These are phyloP conservation scores for Claviceps fusiformis DNA, from an alignment of 2,329 filamentous ascomycete genomes.

Conservation along the genomic window DNA sequence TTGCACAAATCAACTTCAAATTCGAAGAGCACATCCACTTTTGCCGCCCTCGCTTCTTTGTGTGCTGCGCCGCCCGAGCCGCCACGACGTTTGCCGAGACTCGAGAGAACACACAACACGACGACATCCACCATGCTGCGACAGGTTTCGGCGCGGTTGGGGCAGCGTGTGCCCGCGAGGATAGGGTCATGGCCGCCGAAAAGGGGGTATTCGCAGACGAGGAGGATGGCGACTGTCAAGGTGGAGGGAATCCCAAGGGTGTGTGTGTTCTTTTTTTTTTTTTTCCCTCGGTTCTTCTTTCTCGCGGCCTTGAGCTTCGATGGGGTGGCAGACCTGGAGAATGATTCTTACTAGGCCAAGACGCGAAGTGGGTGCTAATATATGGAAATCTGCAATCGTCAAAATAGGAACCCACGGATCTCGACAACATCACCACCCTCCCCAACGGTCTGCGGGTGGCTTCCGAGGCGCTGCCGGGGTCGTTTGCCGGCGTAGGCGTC, in stretches of 20 bases:
- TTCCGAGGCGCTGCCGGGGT: conserved; percentile 84
- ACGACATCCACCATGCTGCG: conserved; percentile 18
- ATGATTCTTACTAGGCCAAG: too few relatives aligned
- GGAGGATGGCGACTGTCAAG: conserved; percentile 17
- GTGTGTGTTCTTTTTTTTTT: background rate
- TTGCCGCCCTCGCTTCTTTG: background rate
- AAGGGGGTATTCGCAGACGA: conserved; percentile 7
- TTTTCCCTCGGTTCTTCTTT: background rate
- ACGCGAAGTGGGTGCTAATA: too few relatives aligned
- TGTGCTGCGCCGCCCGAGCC: background rate
- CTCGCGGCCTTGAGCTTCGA: too few relatives aligned
- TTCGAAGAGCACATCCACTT: background rate
- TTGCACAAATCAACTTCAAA: too few relatives aligned
- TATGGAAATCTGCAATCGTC: too few relatives aligned
- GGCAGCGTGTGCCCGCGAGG: conserved; percentile 13
- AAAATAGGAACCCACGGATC: conserved; percentile 60
- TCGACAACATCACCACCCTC: conserved; percentile 78
- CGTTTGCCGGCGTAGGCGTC: conserved; percentile 88
- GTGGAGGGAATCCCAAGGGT: conserved; percentile 23
- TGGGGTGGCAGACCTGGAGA: background rate
- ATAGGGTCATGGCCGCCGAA: conserved; percentile 12
- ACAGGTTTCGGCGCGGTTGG: conserved; percentile 20
- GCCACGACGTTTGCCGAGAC: background rate
- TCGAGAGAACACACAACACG: background rate
- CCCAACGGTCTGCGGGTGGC: conserved; percentile 89